Evolutionary conservation across 78 protist genomes (phyloP).

Genomic region (Ministeria vibrans): DNA sequence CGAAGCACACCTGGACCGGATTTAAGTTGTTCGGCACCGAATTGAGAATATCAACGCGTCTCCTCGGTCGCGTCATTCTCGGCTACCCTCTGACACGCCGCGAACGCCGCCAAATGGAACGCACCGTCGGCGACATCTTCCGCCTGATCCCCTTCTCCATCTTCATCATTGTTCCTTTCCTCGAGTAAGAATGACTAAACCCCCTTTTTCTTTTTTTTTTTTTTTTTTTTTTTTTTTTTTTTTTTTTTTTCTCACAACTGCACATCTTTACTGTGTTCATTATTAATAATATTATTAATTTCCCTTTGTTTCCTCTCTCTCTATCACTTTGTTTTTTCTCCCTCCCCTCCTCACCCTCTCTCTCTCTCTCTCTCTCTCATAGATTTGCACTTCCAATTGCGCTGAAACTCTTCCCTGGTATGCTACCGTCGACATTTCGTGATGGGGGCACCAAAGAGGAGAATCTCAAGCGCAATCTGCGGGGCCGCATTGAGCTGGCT

Average conservation of each 20-base stretch:
- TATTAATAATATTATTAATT: not conserved
- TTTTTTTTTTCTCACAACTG: not conserved
- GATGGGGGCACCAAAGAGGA: conserved; percentile 32
- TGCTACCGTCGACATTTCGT: conserved; percentile 49
- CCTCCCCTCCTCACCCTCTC: not conserved
- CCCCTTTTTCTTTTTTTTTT: not conserved
- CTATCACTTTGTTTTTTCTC: too few species aligned
- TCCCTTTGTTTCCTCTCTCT: too few species aligned
- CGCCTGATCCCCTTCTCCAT: conserved; percentile 51
- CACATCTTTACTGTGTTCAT: not conserved
- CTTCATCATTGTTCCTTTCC: conserved; percentile 41
- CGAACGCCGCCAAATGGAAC: conserved; percentile 20
- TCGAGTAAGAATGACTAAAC: too few species aligned
- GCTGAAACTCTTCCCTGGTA: conserved; percentile 44
- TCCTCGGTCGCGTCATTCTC: conserved; percentile 24
- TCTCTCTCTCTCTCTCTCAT: conserved; percentile 9
- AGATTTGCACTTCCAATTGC: conserved; percentile 35
- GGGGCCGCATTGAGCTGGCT: conserved; percentile 48
- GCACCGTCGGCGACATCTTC: conserved; percentile 29
- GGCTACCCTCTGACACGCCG: conserved; percentile 47
- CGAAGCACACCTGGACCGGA: conserved; percentile 44
- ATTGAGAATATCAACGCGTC: conserved; percentile 11
- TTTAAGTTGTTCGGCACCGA: conserved; percentile 47
- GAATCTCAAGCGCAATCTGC: conserved; percentile 19
- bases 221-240: not conserved